Conservation (phyloP, 2,329 filamentous ascomycete species). For the Exophiala dermatitidis region DNA sequence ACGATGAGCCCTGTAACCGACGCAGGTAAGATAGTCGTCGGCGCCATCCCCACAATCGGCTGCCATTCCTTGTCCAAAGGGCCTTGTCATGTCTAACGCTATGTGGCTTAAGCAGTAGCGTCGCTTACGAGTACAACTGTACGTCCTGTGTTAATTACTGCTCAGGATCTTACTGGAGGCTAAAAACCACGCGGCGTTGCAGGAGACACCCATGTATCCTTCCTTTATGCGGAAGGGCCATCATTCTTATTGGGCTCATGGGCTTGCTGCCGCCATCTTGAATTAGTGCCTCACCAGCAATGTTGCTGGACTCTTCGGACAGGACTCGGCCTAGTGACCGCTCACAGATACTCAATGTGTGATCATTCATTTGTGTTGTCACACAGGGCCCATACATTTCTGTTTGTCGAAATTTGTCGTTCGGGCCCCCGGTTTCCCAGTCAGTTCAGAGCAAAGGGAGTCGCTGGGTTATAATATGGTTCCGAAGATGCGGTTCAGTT, state of each 20-base stretch:
- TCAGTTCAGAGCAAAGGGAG: no score
- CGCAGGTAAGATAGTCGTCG: slow-evolving; percentile 4
- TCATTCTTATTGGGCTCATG: background rate
- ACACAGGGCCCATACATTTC: no score
- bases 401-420: no score
- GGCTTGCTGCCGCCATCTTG: background rate
- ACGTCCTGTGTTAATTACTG: background rate
- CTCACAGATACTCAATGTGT: no score
- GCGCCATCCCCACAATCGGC: slow-evolving; percentile 15
- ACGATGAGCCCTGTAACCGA: slow-evolving; percentile 8
- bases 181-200: background rate
- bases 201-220: slow-evolving; percentile 1
- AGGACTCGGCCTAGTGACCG: no score
- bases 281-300: no score
- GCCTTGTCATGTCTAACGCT: slow-evolving; percentile 1
- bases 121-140: slow-evolving; percentile 36
- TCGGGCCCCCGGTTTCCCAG: no score
- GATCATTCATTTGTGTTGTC: no score
- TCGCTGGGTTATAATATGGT: no score
- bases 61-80: slow-evolving; percentile 1
- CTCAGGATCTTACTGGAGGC: slow-evolving; percentile 35
- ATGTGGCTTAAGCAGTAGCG: slow-evolving; percentile 12
- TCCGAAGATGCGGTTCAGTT: no score
- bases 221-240: background rate
- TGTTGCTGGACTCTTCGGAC: no score